phyloP scores from a whole-genome alignment of 2,329 filamentous ascomycete species.

The Penicillium sp. region DNA sequence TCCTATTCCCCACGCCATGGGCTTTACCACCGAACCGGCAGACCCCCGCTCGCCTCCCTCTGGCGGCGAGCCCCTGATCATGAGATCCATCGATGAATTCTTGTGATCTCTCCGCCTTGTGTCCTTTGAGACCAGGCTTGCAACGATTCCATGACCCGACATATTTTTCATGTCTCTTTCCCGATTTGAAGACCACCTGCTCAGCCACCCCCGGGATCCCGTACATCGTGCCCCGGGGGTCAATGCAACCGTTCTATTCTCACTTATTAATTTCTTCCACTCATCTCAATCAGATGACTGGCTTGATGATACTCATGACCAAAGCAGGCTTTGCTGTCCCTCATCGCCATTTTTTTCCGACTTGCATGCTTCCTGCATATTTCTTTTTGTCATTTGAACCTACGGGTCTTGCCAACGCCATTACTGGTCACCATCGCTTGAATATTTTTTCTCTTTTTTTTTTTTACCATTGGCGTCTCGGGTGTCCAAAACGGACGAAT shows the following conservation, averaged over 20 bases:
- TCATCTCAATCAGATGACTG: conserved; percentile 18
- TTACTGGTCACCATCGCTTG: conserved; percentile 3
- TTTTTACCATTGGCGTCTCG: conserved; percentile 28
- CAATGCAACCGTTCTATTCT: conserved; percentile 13
- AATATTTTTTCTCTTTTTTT: conserved; percentile 7
- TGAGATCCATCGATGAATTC: conserved; percentile 49
- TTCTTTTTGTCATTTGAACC: conserved; percentile 6
- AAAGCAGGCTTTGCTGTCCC: conserved; percentile 46
- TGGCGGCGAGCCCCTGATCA: conserved; percentile 41
- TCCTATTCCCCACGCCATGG: conserved; percentile 11
- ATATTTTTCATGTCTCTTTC: conserved; percentile 19
- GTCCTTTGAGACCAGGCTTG: conserved; percentile 12
- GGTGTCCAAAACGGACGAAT: conserved; percentile 30
- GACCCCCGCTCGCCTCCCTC: conserved; percentile 45
- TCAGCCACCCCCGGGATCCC: background rate
- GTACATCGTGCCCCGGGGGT: background rate
- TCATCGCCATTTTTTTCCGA: conserved; percentile 21
- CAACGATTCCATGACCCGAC: conserved; percentile 35
- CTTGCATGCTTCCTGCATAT: conserved; percentile 14
- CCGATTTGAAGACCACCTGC: conserved; percentile 17
- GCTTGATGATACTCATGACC: conserved; percentile 39
- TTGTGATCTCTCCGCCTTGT: conserved; percentile 33
- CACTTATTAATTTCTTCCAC: conserved; percentile 21
- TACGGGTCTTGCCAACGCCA: background rate
- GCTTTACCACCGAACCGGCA: conserved; percentile 25